These are phyloP conservation scores for Takakia lepidozioides DNA, from an alignment of 225 moss, liverwort and hornwort genomes.

Conservation along the genomic window DNA sequence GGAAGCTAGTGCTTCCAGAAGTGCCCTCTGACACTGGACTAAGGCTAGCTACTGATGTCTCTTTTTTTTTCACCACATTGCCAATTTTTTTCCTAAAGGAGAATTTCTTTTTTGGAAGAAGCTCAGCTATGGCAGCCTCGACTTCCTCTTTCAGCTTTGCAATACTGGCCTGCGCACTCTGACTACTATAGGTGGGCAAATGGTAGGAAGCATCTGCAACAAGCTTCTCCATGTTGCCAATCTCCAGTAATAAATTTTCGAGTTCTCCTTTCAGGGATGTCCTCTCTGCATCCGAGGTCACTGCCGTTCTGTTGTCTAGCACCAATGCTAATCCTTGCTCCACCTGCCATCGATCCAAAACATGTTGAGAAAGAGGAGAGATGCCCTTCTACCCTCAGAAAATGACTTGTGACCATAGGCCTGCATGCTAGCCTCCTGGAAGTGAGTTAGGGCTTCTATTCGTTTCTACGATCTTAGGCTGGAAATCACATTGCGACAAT, in stretches of 20 bases:
- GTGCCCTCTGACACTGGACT: constrained; percentile 4
- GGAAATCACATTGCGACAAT: background rate
- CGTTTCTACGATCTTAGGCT: background rate
- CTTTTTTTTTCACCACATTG: background rate
- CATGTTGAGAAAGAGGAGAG: background rate
- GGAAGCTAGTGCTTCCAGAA: constrained; percentile 18
- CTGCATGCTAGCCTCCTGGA: no score
- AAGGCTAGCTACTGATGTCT: background rate
- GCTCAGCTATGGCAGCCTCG: constrained; percentile 47
- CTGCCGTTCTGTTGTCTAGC: constrained; percentile 19
- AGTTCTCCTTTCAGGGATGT: constrained; percentile 57
- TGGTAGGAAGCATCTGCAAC: constrained; percentile 72
- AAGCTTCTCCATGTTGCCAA: constrained; percentile 53
- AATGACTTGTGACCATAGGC: no score
- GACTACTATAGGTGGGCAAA: constrained; percentile 69
- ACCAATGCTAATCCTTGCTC: constrained; percentile 48
- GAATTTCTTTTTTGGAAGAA: constrained; percentile 80
- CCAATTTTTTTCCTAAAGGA: constrained; percentile 61
- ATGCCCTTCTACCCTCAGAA: background rate
- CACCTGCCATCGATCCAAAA: constrained; percentile 4
- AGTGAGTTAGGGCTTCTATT: no score
- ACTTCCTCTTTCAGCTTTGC: constrained; percentile 69
- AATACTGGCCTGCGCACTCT: constrained; percentile 64
- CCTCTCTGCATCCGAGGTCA: constrained; percentile 27
- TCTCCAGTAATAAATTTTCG: constrained; percentile 53